Evolutionary conservation across 768 basidiomycete genomes (phyloP).

Genomic region (Mycena pura): DNA sequence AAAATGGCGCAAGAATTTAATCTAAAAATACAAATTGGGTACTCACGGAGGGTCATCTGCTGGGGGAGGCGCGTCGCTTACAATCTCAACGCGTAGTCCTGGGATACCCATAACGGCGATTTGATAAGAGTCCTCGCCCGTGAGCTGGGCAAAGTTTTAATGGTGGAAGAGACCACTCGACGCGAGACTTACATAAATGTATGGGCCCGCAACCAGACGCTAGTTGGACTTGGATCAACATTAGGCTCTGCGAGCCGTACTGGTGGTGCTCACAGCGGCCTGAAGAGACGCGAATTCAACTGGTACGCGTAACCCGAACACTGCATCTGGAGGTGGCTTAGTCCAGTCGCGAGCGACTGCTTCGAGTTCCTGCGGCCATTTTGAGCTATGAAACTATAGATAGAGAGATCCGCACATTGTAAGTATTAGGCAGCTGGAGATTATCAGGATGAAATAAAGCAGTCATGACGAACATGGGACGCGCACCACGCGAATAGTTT

Average conservation of each 20-base stretch:
- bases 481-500: conserved; percentile 78
- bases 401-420: conserved; percentile 52
- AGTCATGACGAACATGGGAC: not conserved
- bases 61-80: conserved; percentile 84
- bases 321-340: conserved; percentile 81
- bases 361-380: conserved; percentile 70
- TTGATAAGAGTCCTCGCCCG: conserved; percentile 87
- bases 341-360: conserved; percentile 84
- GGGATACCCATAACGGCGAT: conserved; percentile 86
- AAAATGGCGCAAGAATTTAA: conserved; percentile 18
- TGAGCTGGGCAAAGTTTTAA: conserved; percentile 57
- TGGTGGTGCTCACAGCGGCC: conserved; percentile 67
- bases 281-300: conserved; percentile 88
- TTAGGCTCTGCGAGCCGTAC: conserved; percentile 14
- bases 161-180: conserved; percentile 21
- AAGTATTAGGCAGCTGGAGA: conserved; percentile 70
- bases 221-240: conserved; percentile 37
- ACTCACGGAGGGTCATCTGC: conserved; percentile 85
- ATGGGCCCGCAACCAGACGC: conserved; percentile 82
- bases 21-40: not conserved
- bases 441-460: conserved; percentile 24
- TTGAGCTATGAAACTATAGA: conserved; percentile 12
- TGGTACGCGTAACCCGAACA: conserved; percentile 79
- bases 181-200: conserved; percentile 71
- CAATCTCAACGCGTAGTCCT: conserved; percentile 85